These are phyloP conservation scores for Hypocreales sp. DNA, from an alignment of 2,329 filamentous ascomycete species.

Conservation along the genomic window DNA sequence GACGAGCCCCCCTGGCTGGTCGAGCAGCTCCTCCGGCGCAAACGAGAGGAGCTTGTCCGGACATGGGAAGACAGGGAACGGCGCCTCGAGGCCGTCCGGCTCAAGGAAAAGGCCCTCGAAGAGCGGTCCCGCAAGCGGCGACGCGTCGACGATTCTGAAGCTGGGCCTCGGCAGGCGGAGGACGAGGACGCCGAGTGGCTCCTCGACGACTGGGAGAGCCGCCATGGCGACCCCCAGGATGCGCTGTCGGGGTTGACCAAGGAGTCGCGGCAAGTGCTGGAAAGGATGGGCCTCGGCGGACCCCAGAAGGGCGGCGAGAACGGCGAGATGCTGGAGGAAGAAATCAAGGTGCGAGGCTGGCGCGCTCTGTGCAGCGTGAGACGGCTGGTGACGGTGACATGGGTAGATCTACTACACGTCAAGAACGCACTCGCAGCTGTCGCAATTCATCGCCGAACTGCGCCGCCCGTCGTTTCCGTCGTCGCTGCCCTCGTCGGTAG, in stretches of 20 bases:
- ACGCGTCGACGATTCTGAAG: constrained; percentile 21
- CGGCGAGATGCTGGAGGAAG: constrained; percentile 37
- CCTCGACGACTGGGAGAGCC: constrained; percentile 53
- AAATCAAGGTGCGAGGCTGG: constrained; percentile 42
- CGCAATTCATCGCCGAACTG: constrained; percentile 75
- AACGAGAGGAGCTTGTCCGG: constrained; percentile 47
- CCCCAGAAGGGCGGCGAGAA: constrained; percentile 20
- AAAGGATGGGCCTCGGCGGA: constrained; percentile 39
- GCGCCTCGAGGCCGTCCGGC: constrained; percentile 49
- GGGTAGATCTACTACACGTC: constrained; percentile 74
- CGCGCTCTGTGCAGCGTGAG: constrained; percentile 1
- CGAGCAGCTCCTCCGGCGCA: constrained; percentile 57
- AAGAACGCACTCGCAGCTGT: constrained; percentile 80
- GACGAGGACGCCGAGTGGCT: constrained; percentile 56
- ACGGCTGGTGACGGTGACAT: constrained; percentile 19
- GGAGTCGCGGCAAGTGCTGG: constrained; percentile 60
- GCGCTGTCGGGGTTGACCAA: constrained; percentile 47
- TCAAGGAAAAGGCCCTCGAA: constrained; percentile 44
- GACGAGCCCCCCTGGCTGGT: constrained; percentile 78
- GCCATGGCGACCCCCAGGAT: constrained; percentile 15
- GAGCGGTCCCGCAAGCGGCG: constrained; percentile 31
- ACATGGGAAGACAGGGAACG: constrained; percentile 59
- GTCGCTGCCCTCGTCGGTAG: constrained; percentile 37
- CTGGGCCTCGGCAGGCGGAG: constrained; percentile 9
- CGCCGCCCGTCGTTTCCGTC: constrained; percentile 64